A percentile compares a stretch with the other conserved stretches of the same genome.
Evolutionary conservation across 768 basidiomycete species (phyloP).

Genomic region (Tulasnella sp.): DNA sequence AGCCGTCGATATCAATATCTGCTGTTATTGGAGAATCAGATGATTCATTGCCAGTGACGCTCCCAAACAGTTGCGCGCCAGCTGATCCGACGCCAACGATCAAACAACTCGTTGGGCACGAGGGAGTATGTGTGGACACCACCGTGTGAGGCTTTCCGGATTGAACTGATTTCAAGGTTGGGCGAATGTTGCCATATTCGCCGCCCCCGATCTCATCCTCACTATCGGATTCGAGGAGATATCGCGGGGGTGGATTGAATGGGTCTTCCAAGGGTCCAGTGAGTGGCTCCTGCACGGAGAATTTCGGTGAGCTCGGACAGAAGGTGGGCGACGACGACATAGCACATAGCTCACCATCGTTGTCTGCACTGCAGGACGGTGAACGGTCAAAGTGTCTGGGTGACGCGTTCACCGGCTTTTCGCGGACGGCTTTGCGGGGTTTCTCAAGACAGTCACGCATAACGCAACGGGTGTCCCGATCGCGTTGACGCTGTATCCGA

Average conservation of each 20-base stretch:
- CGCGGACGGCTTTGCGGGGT: too few species aligned
- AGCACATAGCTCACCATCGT: too few species aligned
- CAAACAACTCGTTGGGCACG: not conserved
- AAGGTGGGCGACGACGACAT: too few species aligned
- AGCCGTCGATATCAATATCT: not conserved
- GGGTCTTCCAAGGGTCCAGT: not conserved
- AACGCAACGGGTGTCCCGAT: too few species aligned
- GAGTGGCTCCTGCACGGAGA: not conserved
- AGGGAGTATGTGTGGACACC: not conserved
- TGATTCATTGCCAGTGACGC: not conserved
- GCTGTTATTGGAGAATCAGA: not conserved
- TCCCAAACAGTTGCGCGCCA: not conserved
- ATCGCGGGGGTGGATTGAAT: slow-evolving; percentile 1
- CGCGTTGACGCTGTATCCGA: too few species aligned
- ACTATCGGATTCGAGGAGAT: slow-evolving; percentile 3
- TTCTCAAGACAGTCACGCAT: too few species aligned
- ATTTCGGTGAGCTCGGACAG: too few species aligned
- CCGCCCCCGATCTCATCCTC: slow-evolving; percentile 8
- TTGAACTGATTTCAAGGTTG: not conserved
- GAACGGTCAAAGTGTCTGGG: too few species aligned
- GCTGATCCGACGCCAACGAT: not conserved
- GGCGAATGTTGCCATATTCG: not conserved
- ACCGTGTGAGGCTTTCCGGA: not conserved
- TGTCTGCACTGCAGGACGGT: too few species aligned
- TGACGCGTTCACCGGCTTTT: too few species aligned